Percentiles rank a stretch among this genome's conserved stretches.
Evolutionary conservation across 805 yeast genomes (phyloP).

Genomic region (Ogataea parapolymorpha): DNA sequence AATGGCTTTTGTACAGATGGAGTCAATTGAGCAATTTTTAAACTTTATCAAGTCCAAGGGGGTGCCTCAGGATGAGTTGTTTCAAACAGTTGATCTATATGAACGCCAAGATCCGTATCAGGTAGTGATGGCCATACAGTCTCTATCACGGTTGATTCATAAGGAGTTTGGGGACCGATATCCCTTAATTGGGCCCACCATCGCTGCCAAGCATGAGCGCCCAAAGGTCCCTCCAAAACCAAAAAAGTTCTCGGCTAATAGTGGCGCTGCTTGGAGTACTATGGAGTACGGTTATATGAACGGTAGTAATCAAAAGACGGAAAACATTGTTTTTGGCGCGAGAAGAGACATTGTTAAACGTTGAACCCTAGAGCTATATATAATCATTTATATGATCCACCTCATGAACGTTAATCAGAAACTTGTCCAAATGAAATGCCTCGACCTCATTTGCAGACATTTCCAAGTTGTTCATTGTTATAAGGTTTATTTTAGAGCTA

Average conservation of each 20-base stretch:
- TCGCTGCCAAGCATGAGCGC: constrained; percentile 45
- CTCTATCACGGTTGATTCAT: constrained; percentile 69
- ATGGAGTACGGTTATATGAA: constrained; percentile 57
- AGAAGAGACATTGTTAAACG: constrained; percentile 41
- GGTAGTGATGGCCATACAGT: constrained; percentile 68
- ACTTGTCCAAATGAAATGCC: constrained; percentile 25
- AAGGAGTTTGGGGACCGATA: constrained; percentile 43
- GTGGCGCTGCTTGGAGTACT: constrained; percentile 49
- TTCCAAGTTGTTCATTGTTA: constrained; percentile 21
- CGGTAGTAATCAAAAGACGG: constrained; percentile 53
- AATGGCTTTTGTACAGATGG: constrained; percentile 84
- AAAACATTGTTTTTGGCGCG: constrained; percentile 52
- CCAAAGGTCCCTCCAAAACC: constrained; percentile 58
- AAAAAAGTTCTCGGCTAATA: constrained; percentile 35
- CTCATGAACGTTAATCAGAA: constrained; percentile 23
- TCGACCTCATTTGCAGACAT: constrained; percentile 14
- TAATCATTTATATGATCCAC: constrained; percentile 9
- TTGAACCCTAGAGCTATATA: not conserved
- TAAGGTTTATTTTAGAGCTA: constrained; percentile 23
- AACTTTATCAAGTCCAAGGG: constrained; percentile 60
- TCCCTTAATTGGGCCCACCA: constrained; percentile 57
- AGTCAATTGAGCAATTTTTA: constrained; percentile 72
- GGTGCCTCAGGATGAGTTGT: constrained; percentile 76
- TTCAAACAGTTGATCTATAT: constrained; percentile 73
- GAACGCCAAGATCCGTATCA: constrained; percentile 76